Evolutionary conservation across 202 grass and related monocot genomes (phyloP).

Genomic region (Cymbopogon flexuosus): DNA sequence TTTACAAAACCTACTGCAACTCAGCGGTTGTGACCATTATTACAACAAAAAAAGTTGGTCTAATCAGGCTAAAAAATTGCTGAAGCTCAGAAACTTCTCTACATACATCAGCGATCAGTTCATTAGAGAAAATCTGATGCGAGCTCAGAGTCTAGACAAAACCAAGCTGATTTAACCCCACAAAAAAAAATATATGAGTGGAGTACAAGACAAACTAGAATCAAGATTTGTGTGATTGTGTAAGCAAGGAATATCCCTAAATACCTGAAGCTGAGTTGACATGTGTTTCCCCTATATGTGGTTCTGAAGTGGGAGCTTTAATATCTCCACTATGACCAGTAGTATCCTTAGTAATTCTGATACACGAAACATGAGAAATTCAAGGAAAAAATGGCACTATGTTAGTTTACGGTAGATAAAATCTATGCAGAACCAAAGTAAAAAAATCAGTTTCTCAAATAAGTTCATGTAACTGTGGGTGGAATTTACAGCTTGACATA

Average conservation of each 20-base stretch:
- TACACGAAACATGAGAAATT: conserved; percentile 19
- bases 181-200: neutral
- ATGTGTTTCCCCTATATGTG: conserved; percentile 25
- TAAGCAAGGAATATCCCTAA: conserved; percentile 8
- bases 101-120: neutral
- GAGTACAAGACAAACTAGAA: neutral
- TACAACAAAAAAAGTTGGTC: neutral
- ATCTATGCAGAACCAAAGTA: neutral
- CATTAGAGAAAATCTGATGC: neutral
- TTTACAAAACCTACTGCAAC: conserved; percentile 8
- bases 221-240: neutral
- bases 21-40: neutral
- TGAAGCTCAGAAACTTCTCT: neutral
- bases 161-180: conserved; percentile 3
- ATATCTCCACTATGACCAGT: conserved; percentile 27
- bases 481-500: neutral
- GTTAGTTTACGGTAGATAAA: neutral
- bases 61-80: neutral
- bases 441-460: neutral
- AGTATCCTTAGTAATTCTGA: conserved; percentile 30
- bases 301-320: conserved; percentile 24
- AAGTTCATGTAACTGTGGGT: neutral
- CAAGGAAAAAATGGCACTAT: neutral
- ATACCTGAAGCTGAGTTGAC: conserved; percentile 46
- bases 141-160: conserved; percentile 10